Base-by-base conservation (phyloP, 78 protist species). In the Corallochytrium limacisporum region DNA sequence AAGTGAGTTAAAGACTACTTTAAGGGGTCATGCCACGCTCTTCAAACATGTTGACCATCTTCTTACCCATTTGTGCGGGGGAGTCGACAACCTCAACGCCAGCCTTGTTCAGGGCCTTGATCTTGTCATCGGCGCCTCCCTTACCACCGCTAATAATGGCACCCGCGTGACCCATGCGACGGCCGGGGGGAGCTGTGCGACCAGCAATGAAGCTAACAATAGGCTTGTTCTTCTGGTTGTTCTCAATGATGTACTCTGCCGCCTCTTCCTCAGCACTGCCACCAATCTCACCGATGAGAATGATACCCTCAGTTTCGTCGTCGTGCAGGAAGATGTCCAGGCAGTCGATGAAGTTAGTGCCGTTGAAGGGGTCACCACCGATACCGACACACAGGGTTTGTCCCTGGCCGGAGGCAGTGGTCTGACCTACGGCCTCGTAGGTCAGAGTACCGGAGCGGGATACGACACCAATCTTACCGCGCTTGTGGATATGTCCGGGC, bases 331-430 rank as follows among this genome's bases (percentile, higher is more conserved):
- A 57, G 44, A 57, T 37, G 40, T 89, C 77, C 63, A 95, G 77
- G 63, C 86, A 75, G 72, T 95, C 99, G 59, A 91, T 72, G 76
- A 92, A 93, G 91, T 93, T 89, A 72, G 97, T 95, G 26, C 99
- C 99, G 91, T 95, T 95, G 93, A 92, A 95, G 24, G 99, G 99
- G 65, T 95, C 99, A 43, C 99, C 99, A 37, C 99, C 99, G 65
- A 95, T 95, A 53, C 99, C 99, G 20, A 95, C 85, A 49, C 91
- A 83, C 6, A 90, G 86, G 28, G 96, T 55, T 78, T 94, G 98
- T 36, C 97, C 97, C 12, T 90, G 82, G n/a, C 93, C 93, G 13
- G 72, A 89, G 7, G 62, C 75, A 28, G 98, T 86, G 38, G 99
- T 95, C 85, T 95, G 99, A 44, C 80, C 84, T 32, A 92, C 97